phyloP scores from a whole-genome alignment of 139 green algal genomes.

The Auxenochlorella pyrenoidosa region DNA sequence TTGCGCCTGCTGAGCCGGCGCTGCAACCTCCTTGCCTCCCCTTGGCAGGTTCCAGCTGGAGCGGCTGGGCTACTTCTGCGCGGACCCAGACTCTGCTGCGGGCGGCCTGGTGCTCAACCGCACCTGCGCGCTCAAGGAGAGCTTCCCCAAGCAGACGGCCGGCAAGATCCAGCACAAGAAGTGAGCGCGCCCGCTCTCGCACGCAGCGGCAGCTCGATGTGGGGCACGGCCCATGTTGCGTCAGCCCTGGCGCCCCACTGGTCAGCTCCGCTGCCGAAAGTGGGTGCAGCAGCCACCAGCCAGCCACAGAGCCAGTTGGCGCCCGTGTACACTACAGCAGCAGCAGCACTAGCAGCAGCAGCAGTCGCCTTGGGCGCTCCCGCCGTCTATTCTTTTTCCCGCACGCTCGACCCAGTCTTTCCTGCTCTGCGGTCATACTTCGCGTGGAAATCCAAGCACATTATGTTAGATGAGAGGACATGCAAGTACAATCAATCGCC shows the following conservation, averaged over 20 bases:
- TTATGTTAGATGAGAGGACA: no score
- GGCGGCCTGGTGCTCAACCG: conserved; percentile 90
- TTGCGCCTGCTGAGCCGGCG: no score
- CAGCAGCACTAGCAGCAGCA: neutral
- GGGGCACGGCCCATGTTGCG: neutral
- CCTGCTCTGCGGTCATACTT: neutral
- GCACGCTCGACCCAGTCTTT: neutral
- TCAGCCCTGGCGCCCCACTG: neutral
- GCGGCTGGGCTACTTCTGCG: conserved; percentile 92
- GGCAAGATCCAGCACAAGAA: conserved; percentile 5
- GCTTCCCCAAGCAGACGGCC: conserved; percentile 40
- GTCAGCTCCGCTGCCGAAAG: no score
- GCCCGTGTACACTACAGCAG: neutral
- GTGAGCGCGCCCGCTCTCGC: neutral
- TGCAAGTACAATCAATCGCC: no score
- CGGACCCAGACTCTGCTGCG: conserved; percentile 76
- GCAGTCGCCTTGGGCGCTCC: neutral
- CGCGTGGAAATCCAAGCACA: no score
- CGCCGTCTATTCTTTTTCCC: neutral
- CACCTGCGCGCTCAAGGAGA: conserved; percentile 91
- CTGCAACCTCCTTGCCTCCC: no score
- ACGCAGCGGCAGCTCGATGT: no score
- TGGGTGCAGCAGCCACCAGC: no score
- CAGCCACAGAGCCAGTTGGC: no score
- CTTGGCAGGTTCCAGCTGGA: conserved; percentile 93